Percentiles rank a stretch among this genome's conserved stretches.
phyloP scores from a whole-genome alignment of 345 rosid genomes.

The Camelina neglecta region DNA sequence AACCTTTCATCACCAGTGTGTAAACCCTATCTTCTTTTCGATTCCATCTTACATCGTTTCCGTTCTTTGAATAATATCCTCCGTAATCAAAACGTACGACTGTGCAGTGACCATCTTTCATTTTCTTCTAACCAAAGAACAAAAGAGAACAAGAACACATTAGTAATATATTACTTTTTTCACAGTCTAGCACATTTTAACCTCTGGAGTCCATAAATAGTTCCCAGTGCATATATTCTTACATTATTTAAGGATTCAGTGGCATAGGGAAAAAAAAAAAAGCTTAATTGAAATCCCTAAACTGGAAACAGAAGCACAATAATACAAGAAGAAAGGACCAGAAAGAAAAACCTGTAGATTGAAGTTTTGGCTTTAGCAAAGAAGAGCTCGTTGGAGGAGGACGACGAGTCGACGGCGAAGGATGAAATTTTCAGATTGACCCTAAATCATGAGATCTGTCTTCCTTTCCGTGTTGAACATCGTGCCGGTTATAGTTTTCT shows the following conservation, averaged over 20 bases:
- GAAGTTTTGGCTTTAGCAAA: background rate
- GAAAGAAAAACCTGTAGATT: background rate
- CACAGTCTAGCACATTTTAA: too few relatives aligned
- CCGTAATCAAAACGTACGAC: background rate
- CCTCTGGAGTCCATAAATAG: too few relatives aligned
- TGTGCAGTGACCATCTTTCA: background rate
- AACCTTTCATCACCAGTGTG: background rate
- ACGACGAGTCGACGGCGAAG: background rate
- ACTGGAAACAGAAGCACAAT: background rate
- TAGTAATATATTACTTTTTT: too few relatives aligned
- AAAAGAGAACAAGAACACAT: background rate
- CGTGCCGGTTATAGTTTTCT: background rate
- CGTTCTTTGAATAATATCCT: background rate
- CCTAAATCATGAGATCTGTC: too few relatives aligned
- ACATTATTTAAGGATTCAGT: background rate
- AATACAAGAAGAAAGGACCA: background rate
- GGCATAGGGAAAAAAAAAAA: background rate
- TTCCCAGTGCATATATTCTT: too few relatives aligned
- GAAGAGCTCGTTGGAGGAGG: background rate
- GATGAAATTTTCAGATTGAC: background rate
- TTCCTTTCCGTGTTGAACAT: too few relatives aligned
- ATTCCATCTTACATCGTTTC: background rate
- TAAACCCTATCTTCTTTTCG: background rate
- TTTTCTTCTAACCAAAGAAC: background rate
- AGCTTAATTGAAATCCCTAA: background rate